Evolutionary conservation across 192 early-diverging fungal genomes (phyloP).

Genomic region (Obelidium mucronatum): DNA sequence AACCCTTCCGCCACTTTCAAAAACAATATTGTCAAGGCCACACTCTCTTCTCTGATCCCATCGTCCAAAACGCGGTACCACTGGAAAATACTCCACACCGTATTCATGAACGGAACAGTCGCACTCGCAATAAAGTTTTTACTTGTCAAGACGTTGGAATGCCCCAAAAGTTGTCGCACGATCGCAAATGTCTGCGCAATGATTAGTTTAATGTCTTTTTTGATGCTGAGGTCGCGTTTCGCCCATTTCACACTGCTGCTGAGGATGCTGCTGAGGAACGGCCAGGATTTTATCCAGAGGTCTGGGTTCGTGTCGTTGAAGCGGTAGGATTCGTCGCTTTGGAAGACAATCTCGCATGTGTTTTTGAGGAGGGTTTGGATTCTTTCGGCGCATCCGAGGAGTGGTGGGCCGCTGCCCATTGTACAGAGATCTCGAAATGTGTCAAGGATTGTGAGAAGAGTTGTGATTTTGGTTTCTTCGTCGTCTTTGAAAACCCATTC

Average conservation of each 20-base stretch:
- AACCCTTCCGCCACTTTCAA: constrained; percentile 15
- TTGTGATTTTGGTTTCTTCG: background rate
- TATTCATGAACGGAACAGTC: constrained; percentile 6
- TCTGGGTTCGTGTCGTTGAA: constrained; percentile 28
- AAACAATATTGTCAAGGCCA: constrained; percentile 1
- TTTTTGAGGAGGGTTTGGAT: constrained; percentile 26
- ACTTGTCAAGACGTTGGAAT: constrained; percentile 9
- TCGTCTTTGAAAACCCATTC: background rate
- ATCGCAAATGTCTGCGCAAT: constrained; percentile 22
- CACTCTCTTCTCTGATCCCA: constrained; percentile 25
- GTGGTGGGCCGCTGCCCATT: constrained; percentile 29
- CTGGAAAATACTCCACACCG: constrained; percentile 23
- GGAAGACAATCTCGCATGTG: background rate
- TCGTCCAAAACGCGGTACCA: constrained; percentile 41
- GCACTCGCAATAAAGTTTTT: constrained; percentile 4
- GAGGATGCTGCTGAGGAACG: constrained; percentile 25
- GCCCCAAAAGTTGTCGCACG: background rate
- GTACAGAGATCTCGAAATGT: constrained; percentile 35
- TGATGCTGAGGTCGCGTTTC: constrained; percentile 34
- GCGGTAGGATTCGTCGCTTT: constrained; percentile 26
- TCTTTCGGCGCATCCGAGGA: constrained; percentile 28
- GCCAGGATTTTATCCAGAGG: constrained; percentile 39
- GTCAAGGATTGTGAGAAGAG: constrained; percentile 25
- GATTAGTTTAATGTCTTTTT: constrained; percentile 34
- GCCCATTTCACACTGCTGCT: constrained; percentile 34